Evolutionary conservation across 148 eudicot species (phyloP).

Genomic region (Dianthus caryophyllus): DNA sequence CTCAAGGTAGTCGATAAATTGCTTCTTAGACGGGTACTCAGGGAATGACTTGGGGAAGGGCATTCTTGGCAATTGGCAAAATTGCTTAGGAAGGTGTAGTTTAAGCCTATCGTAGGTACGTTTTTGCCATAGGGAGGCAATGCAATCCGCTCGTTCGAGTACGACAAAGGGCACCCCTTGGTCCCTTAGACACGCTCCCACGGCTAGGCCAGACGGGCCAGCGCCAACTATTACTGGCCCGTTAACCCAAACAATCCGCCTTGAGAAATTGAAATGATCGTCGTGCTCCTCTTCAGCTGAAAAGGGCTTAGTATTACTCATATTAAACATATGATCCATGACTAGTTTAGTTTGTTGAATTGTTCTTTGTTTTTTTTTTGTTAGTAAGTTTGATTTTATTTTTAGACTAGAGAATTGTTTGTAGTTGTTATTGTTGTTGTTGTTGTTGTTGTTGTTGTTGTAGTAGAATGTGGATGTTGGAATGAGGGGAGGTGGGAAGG

Average conservation of each 20-base stretch:
- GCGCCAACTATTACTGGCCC: constrained; percentile 91
- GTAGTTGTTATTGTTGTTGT: too few relatives aligned
- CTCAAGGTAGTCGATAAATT: constrained; percentile 79
- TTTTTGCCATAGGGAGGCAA: constrained; percentile 84
- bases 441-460: too few relatives aligned
- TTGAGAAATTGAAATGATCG: constrained; percentile 24
- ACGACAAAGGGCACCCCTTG: constrained; percentile 71
- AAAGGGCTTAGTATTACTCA: neutral
- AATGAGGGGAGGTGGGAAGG: constrained; percentile 7
- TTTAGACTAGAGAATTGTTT: constrained; percentile 2
- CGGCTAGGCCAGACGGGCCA: constrained; percentile 86
- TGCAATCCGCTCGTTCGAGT: constrained; percentile 70
- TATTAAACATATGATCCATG: constrained; percentile 25
- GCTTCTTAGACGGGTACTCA: constrained; percentile 66
- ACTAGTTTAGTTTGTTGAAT: too few relatives aligned
- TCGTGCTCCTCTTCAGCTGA: constrained; percentile 9
- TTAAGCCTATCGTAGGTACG: constrained; percentile 75
- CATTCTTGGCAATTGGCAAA: constrained; percentile 68
- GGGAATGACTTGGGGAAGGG: constrained; percentile 77
- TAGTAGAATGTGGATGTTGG: constrained; percentile 15
- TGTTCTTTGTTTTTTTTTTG: neutral
- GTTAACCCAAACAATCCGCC: constrained; percentile 63
- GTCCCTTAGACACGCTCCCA: constrained; percentile 66
- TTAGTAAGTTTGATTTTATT: neutral
- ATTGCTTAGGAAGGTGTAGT: constrained; percentile 79